phyloP scores from a whole-genome alignment of 179 eudicot species.

The Drosera spatulata region DNA sequence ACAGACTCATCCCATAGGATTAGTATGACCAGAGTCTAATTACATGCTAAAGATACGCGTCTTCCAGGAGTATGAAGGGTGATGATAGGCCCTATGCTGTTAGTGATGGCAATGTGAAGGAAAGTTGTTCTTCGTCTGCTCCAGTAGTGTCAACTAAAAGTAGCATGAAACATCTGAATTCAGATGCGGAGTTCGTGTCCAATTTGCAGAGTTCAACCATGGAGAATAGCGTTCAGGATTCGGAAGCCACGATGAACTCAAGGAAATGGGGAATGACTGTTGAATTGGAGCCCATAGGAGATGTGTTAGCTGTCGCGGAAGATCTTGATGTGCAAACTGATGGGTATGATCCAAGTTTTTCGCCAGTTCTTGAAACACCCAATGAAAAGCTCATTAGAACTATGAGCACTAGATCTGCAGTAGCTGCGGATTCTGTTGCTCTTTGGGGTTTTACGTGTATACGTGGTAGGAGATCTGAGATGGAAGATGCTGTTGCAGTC shows the following conservation, averaged over 20 bases:
- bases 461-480: constrained; percentile 51
- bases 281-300: constrained; percentile 14
- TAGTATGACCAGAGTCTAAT: background rate
- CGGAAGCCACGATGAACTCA: constrained; percentile 20
- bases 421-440: constrained; percentile 24
- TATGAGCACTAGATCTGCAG: constrained; percentile 17
- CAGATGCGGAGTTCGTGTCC: constrained; percentile 15
- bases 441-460: constrained; percentile 51
- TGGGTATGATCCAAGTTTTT: constrained; percentile 17
- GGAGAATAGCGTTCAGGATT: constrained; percentile 11
- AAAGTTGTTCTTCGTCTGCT: constrained; percentile 16
- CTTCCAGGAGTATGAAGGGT: constrained; percentile 6
- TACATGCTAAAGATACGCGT: constrained; percentile 6
- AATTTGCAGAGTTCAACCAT: constrained; percentile 7
- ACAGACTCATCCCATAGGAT: constrained; percentile 16
- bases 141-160: constrained; percentile 16
- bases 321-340: constrained; percentile 27
- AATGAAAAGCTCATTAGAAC: constrained; percentile 27
- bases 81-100: constrained; percentile 18
- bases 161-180: constrained; percentile 5
- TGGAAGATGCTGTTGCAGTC: constrained; percentile 53
- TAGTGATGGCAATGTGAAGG: constrained; percentile 14
- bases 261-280: constrained; percentile 14
- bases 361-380: constrained; percentile 16
- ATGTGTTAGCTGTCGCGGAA: constrained; percentile 27